A percentile compares a stretch with the other conserved stretches of the same genome.
These are phyloP conservation scores for Bondarzewia mesenterica DNA, from an alignment of 1,284 basidiomycete genomes.

Conservation along the genomic window DNA sequence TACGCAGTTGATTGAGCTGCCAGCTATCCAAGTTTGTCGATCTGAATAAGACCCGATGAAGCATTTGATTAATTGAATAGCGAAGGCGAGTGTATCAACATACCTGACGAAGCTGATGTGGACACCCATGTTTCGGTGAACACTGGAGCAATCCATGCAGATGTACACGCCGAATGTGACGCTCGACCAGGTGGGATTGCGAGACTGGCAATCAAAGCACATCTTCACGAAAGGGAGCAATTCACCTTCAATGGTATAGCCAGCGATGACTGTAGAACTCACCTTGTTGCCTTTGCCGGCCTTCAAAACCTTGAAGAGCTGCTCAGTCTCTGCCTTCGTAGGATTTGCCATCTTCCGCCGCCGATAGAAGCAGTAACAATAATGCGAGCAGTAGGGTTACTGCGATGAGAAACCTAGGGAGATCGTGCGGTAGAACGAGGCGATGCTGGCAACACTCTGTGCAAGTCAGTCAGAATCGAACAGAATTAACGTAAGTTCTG, in stretches of 20 bases:
- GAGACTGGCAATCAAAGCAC: conserved; percentile 95
- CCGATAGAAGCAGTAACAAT: no score
- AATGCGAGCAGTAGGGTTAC: no score
- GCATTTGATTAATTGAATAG: background rate
- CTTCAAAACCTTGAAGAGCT: conserved; percentile 70
- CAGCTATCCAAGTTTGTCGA: conserved; percentile 97
- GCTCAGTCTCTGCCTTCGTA: conserved; percentile 71
- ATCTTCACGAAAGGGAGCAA: conserved; percentile 40
- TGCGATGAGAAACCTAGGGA: no score
- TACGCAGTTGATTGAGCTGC: conserved; percentile 86
- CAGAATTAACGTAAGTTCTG: background rate
- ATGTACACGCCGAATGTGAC: conserved; percentile 97
- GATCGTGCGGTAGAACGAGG: background rate
- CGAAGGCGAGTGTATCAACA: conserved; percentile 20
- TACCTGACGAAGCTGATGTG: conserved; percentile 97
- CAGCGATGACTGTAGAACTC: conserved; percentile 13
- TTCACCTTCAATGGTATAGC: background rate
- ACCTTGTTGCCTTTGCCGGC: conserved; percentile 89
- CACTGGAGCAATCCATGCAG: conserved; percentile 93
- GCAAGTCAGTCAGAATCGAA: no score
- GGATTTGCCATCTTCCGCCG: conserved; percentile 64
- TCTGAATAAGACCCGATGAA: conserved; percentile 30
- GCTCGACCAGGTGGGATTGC: conserved; percentile 97
- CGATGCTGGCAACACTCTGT: no score
- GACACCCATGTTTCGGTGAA: conserved; percentile 96